These are phyloP conservation scores for Lathyrus oleraceus DNA, from an alignment of 306 rosid genomes.

Conservation along the genomic window DNA sequence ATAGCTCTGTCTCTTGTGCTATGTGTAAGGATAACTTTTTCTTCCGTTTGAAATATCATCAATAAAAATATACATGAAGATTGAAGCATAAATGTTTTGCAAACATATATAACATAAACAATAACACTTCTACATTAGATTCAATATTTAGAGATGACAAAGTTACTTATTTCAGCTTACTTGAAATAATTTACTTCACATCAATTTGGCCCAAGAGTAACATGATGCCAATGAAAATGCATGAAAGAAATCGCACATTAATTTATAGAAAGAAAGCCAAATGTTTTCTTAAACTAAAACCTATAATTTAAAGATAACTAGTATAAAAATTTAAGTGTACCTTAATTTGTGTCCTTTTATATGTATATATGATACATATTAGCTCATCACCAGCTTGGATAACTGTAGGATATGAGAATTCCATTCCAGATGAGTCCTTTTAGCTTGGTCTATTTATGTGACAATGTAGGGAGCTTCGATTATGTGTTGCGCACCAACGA, in stretches of 20 bases:
- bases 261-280: slow-evolving; percentile 1
- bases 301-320: slow-evolving; percentile 14
- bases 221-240: slow-evolving; percentile 58
- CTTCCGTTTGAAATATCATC: neutral
- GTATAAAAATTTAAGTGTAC: slow-evolving; percentile 41
- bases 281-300: slow-evolving; percentile 16
- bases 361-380: slow-evolving; percentile 80
- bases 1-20: neutral
- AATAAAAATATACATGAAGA: neutral
- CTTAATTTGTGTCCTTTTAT: slow-evolving; percentile 82
- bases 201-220: slow-evolving; percentile 57
- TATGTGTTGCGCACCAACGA: too few species aligned
- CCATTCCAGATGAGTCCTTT: slow-evolving; percentile 64
- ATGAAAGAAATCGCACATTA: slow-evolving; percentile 10
- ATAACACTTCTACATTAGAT: too few species aligned
- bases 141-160: slow-evolving; percentile 9
- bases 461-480: too few species aligned
- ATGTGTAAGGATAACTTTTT: neutral
- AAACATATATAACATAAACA: neutral
- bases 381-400: slow-evolving; percentile 75
- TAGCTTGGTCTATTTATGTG: too few species aligned
- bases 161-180: slow-evolving; percentile 29
- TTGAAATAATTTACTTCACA: slow-evolving; percentile 31
- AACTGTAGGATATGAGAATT: slow-evolving; percentile 94
- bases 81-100: neutral